A percentile compares a stretch with the other conserved stretches of the same genome.
Conservation (phyloP, 495 filamentous ascomycete genomes). For the Aspergillus leporis region DNA sequence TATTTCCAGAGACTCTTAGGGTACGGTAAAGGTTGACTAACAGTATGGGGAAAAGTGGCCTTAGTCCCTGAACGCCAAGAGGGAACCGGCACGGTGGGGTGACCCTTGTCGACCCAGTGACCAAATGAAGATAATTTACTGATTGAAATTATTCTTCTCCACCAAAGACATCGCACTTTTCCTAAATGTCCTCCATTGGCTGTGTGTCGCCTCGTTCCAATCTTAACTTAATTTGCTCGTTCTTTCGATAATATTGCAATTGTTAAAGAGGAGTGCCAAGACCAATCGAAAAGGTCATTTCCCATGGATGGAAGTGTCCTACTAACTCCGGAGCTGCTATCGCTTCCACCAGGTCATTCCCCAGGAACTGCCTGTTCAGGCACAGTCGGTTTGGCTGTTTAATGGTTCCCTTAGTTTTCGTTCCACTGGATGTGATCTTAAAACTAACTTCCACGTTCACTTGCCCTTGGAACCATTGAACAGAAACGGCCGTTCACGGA, state of each 20-base stretch:
- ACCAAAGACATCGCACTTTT: neutral
- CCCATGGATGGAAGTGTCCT: neutral
- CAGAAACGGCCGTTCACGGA: neutral
- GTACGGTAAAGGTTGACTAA: neutral
- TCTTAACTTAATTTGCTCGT: neutral
- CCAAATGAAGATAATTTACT: neutral
- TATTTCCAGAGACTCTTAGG: neutral
- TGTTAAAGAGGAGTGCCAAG: neutral
- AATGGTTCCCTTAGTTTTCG: neutral
- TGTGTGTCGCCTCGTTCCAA: neutral
- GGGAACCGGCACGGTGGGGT: neutral
- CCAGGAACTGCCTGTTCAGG: neutral
- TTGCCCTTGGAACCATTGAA: neutral
- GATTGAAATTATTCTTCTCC: neutral
- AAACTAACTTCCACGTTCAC: neutral
- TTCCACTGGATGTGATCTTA: neutral
- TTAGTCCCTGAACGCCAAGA: constrained; percentile 4
- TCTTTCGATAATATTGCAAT: neutral
- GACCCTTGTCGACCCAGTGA: neutral
- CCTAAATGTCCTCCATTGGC: neutral
- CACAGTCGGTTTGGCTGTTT: neutral
- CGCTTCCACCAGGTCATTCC: neutral
- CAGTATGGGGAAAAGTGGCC: too few species aligned
- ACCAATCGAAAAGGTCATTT: neutral
- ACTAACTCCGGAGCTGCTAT: neutral